phyloP scores from a whole-genome alignment of 768 basidiomycete species.

The Suillus decipiens region DNA sequence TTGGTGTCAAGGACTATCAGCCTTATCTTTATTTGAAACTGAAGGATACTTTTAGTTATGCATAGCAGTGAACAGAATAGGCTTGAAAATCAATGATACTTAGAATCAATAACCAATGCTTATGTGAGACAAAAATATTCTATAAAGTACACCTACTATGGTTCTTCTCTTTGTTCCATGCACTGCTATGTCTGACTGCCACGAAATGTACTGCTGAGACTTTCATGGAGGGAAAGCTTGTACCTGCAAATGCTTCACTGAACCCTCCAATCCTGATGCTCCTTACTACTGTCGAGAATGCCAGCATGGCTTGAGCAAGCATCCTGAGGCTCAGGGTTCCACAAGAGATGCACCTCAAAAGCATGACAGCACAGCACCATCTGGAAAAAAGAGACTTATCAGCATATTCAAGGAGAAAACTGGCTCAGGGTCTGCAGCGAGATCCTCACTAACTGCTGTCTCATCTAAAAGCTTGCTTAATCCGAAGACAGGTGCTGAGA shows the following conservation, averaged over 20 bases:
- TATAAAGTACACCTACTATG: neutral
- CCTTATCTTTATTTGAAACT: slow-evolving; percentile 9
- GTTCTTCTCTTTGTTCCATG: neutral
- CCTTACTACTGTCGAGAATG: slow-evolving; percentile 8
- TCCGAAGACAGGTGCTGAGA: neutral
- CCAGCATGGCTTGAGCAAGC: slow-evolving; percentile 10
- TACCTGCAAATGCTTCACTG: slow-evolving; percentile 4
- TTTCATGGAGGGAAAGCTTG: neutral
- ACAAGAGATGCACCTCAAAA: neutral
- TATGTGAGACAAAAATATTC: neutral
- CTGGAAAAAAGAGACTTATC: neutral
- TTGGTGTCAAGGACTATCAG: slow-evolving; percentile 18
- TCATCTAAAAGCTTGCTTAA: neutral
- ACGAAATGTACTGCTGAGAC: slow-evolving; percentile 1
- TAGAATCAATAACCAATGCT: neutral
- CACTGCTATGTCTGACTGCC: neutral
- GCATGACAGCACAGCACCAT: neutral
- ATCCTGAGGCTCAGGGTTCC: neutral
- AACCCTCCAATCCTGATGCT: neutral
- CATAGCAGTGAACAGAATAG: neutral
- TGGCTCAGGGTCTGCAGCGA: neutral
- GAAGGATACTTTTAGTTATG: neutral
- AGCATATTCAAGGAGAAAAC: neutral
- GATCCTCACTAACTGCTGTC: neutral
- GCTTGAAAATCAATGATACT: neutral